phyloP scores from a whole-genome alignment of 306 rosid genomes.

The Rubus idaeus region DNA sequence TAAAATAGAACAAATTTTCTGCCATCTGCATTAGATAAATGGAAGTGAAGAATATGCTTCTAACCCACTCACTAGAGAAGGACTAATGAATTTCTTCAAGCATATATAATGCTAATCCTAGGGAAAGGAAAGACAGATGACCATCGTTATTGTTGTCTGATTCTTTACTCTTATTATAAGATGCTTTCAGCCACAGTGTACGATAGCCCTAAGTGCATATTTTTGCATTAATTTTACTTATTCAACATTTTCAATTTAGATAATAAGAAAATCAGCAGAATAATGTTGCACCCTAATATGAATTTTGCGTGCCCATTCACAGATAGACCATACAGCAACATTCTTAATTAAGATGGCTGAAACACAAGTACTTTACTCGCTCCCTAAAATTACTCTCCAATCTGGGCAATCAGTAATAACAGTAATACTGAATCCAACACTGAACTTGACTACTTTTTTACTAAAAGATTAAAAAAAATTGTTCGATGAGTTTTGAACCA shows the following conservation, averaged over 20 bases:
- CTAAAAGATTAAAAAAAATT: neutral
- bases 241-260: neutral
- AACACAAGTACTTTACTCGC: neutral
- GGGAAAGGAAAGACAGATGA: neutral
- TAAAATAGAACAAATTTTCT: neutral
- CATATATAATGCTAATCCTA: neutral
- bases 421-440: neutral
- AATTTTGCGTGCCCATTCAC: neutral
- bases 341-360: neutral
- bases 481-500: conserved; percentile 2
- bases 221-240: neutral
- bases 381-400: neutral
- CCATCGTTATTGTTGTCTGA: neutral
- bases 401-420: neutral
- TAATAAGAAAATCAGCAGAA: neutral
- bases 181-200: neutral
- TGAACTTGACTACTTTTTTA: neutral
- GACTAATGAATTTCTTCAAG: neutral
- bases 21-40: neutral
- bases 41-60: neutral
- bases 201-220: neutral
- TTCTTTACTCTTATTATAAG: neutral
- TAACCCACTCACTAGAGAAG: neutral
- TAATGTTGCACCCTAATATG: neutral
- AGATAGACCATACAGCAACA: neutral